Evolutionary conservation across 208 protist genomes (phyloP).

Genomic region (Polymyxa betae): DNA sequence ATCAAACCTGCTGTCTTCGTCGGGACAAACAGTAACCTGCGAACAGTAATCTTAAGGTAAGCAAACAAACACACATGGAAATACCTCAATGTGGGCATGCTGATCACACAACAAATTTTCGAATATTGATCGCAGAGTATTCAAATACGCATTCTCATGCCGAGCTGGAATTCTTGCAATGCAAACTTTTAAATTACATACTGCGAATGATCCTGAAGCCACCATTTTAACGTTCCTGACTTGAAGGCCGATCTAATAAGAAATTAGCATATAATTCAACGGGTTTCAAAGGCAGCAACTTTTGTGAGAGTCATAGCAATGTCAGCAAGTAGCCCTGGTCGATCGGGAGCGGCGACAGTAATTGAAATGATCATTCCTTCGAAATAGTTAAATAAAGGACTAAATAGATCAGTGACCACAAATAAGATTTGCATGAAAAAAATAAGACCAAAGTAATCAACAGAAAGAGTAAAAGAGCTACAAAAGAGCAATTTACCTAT

Average conservation of each 20-base stretch:
- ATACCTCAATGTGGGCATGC: background rate
- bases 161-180: background rate
- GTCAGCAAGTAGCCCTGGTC: conserved; percentile 11
- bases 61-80: no score
- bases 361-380: background rate
- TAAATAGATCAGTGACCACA: no score
- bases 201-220: background rate
- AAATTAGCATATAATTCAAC: background rate
- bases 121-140: background rate
- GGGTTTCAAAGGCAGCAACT: background rate
- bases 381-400: no score
- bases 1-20: no score
- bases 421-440: no score
- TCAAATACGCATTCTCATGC: background rate
- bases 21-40: no score
- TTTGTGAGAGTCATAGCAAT: background rate
- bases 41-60: no score
- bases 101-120: background rate
- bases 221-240: background rate
- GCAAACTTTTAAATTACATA: background rate
- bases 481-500: no score
- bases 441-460: no score
- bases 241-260: background rate
- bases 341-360: background rate
- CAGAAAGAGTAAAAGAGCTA: no score